phyloP scores from a whole-genome alignment of 2,329 filamentous ascomycete genomes.

The Arthrobotrys sphaeroides region DNA sequence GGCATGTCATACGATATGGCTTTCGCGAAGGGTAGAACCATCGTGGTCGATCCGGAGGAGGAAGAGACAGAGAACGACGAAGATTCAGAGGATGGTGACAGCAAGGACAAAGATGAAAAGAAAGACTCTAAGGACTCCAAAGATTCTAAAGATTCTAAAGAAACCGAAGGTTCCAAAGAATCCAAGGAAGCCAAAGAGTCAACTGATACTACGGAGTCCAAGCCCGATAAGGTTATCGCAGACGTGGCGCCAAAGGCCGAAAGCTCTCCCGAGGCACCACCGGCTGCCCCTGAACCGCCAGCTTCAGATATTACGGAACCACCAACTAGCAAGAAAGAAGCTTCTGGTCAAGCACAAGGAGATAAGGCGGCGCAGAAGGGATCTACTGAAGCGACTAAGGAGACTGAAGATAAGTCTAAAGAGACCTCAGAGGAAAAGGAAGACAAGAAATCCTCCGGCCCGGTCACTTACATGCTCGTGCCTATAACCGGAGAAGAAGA shows the following conservation, averaged over 20 bases:
- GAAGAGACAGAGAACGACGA: slow-evolving; percentile 67
- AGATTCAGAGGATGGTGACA: slow-evolving; percentile 61
- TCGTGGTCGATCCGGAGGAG: slow-evolving; percentile 54
- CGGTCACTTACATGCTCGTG: slow-evolving; percentile 32
- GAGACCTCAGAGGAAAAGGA: slow-evolving; percentile 55
- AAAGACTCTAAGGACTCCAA: too few relatives aligned
- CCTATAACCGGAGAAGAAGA: slow-evolving; percentile 59
- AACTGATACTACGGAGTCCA: slow-evolving; percentile 22
- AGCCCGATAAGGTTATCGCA: slow-evolving; percentile 55
- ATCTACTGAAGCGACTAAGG: neutral
- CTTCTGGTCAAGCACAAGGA: neutral
- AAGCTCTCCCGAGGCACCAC: slow-evolving; percentile 1
- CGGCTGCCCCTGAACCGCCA: slow-evolving; percentile 29
- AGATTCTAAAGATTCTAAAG: slow-evolving; percentile 49
- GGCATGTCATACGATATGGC: slow-evolving; percentile 76
- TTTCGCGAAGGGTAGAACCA: slow-evolving; percentile 71
- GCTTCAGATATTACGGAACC: slow-evolving; percentile 21
- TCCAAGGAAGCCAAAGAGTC: slow-evolving; percentile 3
- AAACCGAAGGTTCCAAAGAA: neutral
- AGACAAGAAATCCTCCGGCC: slow-evolving; percentile 44
- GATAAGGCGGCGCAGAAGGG: slow-evolving; percentile 15
- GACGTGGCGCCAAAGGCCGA: slow-evolving; percentile 54
- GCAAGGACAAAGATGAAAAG: slow-evolving; percentile 60
- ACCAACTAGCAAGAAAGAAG: slow-evolving; percentile 20
- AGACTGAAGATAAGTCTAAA: slow-evolving; percentile 38